These are phyloP conservation scores for Macaranga tanarius DNA, from an alignment of 441 rosid genomes.

Conservation along the genomic window DNA sequence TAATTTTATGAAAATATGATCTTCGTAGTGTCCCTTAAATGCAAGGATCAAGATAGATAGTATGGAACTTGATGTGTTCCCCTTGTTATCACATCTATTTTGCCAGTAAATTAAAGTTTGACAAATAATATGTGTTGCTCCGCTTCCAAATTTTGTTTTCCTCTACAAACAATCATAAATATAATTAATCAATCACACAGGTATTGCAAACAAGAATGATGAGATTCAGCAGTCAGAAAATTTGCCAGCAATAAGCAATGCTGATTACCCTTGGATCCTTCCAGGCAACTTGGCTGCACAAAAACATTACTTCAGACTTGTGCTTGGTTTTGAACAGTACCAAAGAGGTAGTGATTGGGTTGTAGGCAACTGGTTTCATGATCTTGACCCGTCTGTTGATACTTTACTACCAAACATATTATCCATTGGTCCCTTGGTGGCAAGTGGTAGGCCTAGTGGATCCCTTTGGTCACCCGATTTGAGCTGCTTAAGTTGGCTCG, in stretches of 20 bases:
- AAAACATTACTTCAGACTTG: neutral
- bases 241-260: neutral
- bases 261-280: constrained; percentile 1
- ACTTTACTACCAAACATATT: neutral
- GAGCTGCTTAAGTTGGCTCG: neutral
- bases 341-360: neutral
- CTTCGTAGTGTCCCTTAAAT: too few species aligned
- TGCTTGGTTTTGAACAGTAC: neutral
- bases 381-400: neutral
- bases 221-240: neutral
- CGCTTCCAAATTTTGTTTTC: too few species aligned
- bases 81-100: too few species aligned
- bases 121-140: too few species aligned
- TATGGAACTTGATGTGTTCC: too few species aligned
- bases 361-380: neutral
- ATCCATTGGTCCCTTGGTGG: neutral
- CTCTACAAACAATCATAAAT: too few species aligned
- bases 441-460: neutral
- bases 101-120: too few species aligned
- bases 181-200: neutral
- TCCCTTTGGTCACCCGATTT: neutral
- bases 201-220: neutral
- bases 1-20: too few species aligned
- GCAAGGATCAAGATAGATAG: too few species aligned
- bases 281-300: neutral